Conservation (phyloP, 1,284 basidiomycete genomes). For the Trametes pubescens region DNA sequence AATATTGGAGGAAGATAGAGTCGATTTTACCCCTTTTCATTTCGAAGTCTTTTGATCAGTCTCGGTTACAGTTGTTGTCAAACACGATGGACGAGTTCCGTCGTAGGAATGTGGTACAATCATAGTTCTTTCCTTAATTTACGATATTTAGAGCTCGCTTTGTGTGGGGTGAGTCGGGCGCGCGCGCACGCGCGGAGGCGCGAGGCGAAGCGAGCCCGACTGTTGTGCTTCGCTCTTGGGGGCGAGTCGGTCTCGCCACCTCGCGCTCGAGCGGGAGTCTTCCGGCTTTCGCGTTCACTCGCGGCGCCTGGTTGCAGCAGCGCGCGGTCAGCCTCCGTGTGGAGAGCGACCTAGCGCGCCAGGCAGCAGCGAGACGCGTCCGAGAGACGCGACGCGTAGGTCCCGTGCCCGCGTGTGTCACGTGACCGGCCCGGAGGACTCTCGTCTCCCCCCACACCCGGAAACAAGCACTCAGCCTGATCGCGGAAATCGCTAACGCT, state of each 20-base stretch:
- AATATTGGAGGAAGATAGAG: constrained; percentile 40
- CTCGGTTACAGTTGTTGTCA: too few species aligned
- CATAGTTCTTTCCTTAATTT: too few species aligned
- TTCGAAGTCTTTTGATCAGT: constrained; percentile 8
- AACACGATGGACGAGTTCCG: too few species aligned
- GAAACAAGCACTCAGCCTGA: background rate
- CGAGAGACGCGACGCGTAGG: background rate
- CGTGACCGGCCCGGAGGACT: background rate
- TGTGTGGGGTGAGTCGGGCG: too few species aligned
- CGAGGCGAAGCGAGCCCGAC: too few species aligned
- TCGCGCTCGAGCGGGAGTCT: constrained; percentile 5
- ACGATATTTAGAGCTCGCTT: too few species aligned
- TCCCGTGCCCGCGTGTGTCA: background rate
- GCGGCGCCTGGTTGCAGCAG: background rate
- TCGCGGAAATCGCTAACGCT: background rate
- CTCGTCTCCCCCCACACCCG: background rate
- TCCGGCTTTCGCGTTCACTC: constrained; percentile 6
- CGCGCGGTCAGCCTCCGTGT: background rate
- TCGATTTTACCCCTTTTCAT: constrained; percentile 18
- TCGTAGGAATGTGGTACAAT: too few species aligned
- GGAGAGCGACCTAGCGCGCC: background rate
- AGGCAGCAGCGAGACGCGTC: background rate
- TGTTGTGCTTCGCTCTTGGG: too few species aligned
- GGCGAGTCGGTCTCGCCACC: constrained; percentile 2
- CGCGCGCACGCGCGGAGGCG: too few species aligned